phyloP scores from a whole-genome alignment of 306 rosid genomes.

The Calophaca sinica region DNA sequence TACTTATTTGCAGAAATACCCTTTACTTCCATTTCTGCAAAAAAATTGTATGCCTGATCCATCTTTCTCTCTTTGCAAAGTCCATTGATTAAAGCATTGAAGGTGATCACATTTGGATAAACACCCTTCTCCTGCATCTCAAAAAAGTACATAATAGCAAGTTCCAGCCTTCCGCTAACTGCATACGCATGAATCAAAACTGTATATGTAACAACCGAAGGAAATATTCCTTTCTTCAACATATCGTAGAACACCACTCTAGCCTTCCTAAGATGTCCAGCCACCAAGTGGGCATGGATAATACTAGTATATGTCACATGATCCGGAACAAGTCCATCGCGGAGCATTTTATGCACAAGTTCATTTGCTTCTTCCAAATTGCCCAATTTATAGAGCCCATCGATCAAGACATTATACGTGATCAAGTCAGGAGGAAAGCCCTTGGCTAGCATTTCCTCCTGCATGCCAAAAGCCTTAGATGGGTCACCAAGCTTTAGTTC shows the following conservation, averaged over 20 bases:
- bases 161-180: slow-evolving; percentile 58
- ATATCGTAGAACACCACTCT: slow-evolving; percentile 64
- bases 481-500: slow-evolving; percentile 73
- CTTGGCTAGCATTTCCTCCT: slow-evolving; percentile 74
- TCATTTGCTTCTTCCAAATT: slow-evolving; percentile 62
- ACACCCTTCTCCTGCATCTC: slow-evolving; percentile 75
- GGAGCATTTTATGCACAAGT: slow-evolving; percentile 60
- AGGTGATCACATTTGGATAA: slow-evolving; percentile 79
- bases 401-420: slow-evolving; percentile 68
- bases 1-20: slow-evolving; percentile 79
- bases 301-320: slow-evolving; percentile 79
- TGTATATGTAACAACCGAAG: slow-evolving; percentile 84
- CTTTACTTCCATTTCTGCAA: slow-evolving; percentile 70
- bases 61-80: slow-evolving; percentile 66
- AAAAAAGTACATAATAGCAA: slow-evolving; percentile 65
- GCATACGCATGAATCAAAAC: slow-evolving; percentile 78
- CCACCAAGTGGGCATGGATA: slow-evolving; percentile 69
- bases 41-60: slow-evolving; percentile 61
- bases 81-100: slow-evolving; percentile 83
- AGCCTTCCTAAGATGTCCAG: slow-evolving; percentile 66
- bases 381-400: slow-evolving; percentile 66
- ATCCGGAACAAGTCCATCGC: slow-evolving; percentile 66
- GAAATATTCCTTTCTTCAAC: slow-evolving; percentile 67
- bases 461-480: slow-evolving; percentile 65
- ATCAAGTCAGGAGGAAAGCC: slow-evolving; percentile 77